Base-by-base conservation (phyloP, 768 basidiomycete species). In the Russula sp. region DNA sequence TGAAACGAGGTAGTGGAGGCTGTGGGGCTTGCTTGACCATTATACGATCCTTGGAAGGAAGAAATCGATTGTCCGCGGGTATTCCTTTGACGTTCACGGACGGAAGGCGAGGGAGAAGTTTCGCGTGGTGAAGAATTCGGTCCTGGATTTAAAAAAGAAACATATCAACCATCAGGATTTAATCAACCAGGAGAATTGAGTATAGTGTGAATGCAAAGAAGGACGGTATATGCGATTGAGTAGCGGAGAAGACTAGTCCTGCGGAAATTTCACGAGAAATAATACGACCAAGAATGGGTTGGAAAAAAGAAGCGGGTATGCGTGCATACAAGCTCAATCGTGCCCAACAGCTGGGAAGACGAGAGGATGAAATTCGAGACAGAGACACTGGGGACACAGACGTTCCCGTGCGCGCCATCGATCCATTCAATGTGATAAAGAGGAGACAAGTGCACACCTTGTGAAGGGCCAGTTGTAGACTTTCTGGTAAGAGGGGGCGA, bases 401-500 rank as follows among this genome's bases (percentile, higher is more conserved):
- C 22, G 34, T 50, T 36, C 32, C 44, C 49, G 49, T 16, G 46
- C 16, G 38, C 34, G 32, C 54, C 60, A 61, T 67, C 67, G 61
- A 66, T 59, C 26, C 42, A n/a, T 44, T 34, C 11, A 10, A 59
- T 63, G 18, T 52, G 30, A 28, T 26, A 34, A 42, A 46, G 44
- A 40, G 57, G 40, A 30, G 32, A 36, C 20, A 22, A 13, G 5
- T 18, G 34, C 66, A 50, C 16, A 66, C 68, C 68, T 61, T 69
- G 68, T 36, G 66, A 58, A 22, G 66, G 11, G 48, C 42, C 57
- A 3, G 57, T 46, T 28, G 66, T 64, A 2, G 59, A 26, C 60
- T 64, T 69, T 51, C 68, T 63, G 54, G 32, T 59, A 40, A 67
- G 62, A 14, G 68, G 68, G 20, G 68, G 68, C 62, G 68, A 69